Conservation (phyloP, 2,329 filamentous ascomycete species). For the Colletotrichum lentis region DNA sequence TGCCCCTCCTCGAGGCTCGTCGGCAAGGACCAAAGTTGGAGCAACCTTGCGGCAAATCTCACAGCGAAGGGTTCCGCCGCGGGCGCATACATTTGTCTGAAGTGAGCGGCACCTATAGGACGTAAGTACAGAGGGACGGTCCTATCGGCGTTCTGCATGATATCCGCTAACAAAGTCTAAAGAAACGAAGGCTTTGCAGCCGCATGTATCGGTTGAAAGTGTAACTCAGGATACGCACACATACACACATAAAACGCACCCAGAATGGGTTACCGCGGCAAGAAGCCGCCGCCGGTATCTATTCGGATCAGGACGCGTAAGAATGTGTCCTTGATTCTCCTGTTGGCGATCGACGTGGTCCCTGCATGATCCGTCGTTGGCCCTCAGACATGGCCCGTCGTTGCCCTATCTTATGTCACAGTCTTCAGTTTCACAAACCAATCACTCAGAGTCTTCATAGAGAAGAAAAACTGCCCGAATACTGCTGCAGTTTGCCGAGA, state of each 20-base stretch:
- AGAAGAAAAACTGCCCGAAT: no score
- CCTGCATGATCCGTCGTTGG: neutral
- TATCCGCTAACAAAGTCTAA: neutral
- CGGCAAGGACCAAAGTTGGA: neutral
- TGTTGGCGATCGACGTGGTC: constrained; percentile 13
- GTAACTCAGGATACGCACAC: neutral
- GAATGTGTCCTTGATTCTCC: neutral
- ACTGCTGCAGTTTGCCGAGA: no score
- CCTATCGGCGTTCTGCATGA: neutral
- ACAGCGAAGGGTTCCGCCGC: neutral
- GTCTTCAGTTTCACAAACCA: no score
- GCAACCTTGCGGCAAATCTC: neutral
- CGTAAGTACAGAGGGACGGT: neutral
- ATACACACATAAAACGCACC: constrained; percentile 25
- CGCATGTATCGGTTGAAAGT: no score
- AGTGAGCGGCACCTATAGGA: neutral
- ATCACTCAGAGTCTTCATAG: no score
- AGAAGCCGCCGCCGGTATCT: constrained; percentile 1
- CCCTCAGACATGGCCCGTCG: neutral
- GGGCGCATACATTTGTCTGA: neutral
- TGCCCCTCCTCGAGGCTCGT: no score
- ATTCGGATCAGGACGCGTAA: constrained; percentile 23
- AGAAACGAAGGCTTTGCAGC: neutral
- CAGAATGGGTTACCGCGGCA: constrained; percentile 10
- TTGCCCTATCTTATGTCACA: no score